phyloP scores from a whole-genome alignment of 177 flowering plant genomes.

The Vitis hybrid region DNA sequence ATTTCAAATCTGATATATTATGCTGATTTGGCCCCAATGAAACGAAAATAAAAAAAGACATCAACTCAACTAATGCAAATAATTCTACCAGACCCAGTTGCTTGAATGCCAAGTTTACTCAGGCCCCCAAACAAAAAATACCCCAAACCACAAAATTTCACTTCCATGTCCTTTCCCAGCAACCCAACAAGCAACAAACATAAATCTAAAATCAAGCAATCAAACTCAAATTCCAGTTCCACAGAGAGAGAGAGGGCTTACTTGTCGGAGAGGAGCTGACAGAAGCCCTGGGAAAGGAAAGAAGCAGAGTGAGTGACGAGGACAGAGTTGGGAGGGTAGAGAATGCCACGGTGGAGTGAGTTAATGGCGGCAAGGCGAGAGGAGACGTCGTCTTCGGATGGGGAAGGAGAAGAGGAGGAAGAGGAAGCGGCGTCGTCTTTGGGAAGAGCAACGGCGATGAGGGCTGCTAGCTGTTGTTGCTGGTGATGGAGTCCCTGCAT shows the following conservation, averaged over 20 bases:
- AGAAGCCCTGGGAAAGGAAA: conserved; percentile 81
- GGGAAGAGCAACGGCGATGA: conserved; percentile 74
- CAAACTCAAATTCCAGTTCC: neutral
- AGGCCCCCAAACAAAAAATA: conserved; percentile 25
- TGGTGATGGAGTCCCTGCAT: conserved; percentile 89
- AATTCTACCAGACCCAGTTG: no score
- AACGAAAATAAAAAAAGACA: no score
- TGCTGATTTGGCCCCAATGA: no score
- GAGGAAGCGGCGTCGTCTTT: conserved; percentile 43
- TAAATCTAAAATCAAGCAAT: neutral
- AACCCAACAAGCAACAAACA: no score
- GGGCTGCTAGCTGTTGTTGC: conserved; percentile 83
- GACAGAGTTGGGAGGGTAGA: conserved; percentile 77
- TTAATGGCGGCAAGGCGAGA: conserved; percentile 63
- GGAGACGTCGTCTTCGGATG: conserved; percentile 35
- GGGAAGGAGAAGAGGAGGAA: conserved; percentile 12
- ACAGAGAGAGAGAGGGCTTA: conserved; percentile 21
- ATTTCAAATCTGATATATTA: no score
- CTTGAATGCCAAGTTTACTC: no score
- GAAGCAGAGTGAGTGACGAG: conserved; percentile 83
- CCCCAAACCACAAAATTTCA: no score
- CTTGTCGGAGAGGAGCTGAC: conserved; percentile 86
- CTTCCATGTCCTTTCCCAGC: no score
- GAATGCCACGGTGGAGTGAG: conserved; percentile 82
- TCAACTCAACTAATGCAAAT: no score